These are phyloP conservation scores for Ceratobasidium sp. DNA, from an alignment of 1,284 basidiomycete species.

Conservation along the genomic window DNA sequence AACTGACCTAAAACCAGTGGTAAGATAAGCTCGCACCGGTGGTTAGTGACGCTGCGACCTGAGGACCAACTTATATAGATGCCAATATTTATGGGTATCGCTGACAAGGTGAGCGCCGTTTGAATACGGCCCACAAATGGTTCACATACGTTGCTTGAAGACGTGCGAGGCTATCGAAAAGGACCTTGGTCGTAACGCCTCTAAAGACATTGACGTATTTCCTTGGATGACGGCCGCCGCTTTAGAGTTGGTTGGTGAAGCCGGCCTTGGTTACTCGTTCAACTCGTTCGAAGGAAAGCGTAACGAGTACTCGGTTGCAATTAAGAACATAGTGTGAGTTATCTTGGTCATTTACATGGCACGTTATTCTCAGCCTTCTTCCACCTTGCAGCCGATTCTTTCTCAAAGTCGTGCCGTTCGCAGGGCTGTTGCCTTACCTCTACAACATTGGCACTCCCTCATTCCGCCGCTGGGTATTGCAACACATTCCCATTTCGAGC, in stretches of 20 bases:
- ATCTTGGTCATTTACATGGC: neutral
- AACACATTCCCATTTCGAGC: constrained; percentile 60
- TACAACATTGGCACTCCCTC: constrained; percentile 53
- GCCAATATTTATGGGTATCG: constrained; percentile 63
- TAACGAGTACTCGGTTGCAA: constrained; percentile 64
- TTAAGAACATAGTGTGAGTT: constrained; percentile 49
- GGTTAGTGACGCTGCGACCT: neutral
- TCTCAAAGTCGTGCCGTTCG: constrained; percentile 10
- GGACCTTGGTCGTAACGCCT: constrained; percentile 50
- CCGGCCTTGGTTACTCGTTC: constrained; percentile 67
- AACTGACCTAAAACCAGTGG: constrained; percentile 1
- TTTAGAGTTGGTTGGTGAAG: constrained; percentile 65
- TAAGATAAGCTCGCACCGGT: neutral
- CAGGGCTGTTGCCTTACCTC: constrained; percentile 16
- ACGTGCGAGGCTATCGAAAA: neutral
- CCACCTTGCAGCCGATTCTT: neutral
- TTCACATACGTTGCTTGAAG: constrained; percentile 50
- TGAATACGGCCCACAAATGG: constrained; percentile 50
- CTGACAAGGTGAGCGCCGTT: constrained; percentile 58
- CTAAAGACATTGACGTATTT: constrained; percentile 62
- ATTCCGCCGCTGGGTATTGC: constrained; percentile 63
- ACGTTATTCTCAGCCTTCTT: neutral
- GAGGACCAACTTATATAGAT: constrained; percentile 52
- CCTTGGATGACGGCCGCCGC: constrained; percentile 66
- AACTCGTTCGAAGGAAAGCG: constrained; percentile 62